A percentile compares a stretch with the other conserved stretches of the same genome.
These are phyloP conservation scores for Xylaria grammica DNA, from an alignment of 495 filamentous ascomycete species.

Conservation along the genomic window DNA sequence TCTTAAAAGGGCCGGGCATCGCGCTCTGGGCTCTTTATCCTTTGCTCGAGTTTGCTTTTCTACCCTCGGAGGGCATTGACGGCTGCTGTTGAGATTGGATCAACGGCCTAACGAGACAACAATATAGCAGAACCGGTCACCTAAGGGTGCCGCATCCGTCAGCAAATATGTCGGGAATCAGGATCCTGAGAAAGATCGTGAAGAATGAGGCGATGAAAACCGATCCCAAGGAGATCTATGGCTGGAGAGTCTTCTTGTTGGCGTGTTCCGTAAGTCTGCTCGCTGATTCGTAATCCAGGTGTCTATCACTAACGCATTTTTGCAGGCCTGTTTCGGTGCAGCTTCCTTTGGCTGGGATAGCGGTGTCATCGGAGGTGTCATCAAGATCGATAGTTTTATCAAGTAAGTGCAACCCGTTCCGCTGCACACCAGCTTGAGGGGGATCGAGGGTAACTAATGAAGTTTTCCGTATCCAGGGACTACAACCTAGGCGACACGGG, in stretches of 20 bases:
- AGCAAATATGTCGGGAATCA: slow-evolving; percentile 34
- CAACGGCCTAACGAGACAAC: neutral
- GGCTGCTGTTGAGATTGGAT: neutral
- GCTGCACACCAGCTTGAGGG: slow-evolving; percentile 45
- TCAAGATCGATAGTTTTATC: slow-evolving; percentile 53
- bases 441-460: slow-evolving; percentile 31
- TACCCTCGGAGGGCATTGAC: neutral
- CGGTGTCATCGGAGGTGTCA: slow-evolving; percentile 70
- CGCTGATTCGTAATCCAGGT: neutral
- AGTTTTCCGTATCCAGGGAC: slow-evolving; percentile 40
- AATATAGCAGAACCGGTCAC: neutral
- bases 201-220: slow-evolving; percentile 79
- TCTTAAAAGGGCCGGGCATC: slow-evolving; percentile 11
- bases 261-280: slow-evolving; percentile 64
- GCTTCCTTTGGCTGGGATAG: slow-evolving; percentile 73
- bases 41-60: neutral
- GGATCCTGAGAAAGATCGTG: slow-evolving; percentile 67
- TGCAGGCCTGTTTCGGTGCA: slow-evolving; percentile 74
- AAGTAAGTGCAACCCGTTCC: slow-evolving; percentile 29
- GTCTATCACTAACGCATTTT: slow-evolving; percentile 19
- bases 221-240: slow-evolving; percentile 78
- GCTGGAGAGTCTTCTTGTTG: slow-evolving; percentile 73
- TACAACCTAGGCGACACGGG: slow-evolving; percentile 37
- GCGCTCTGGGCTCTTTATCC: neutral
- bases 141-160: slow-evolving; percentile 7